These are phyloP conservation scores for Setomelanomma holmii DNA, from an alignment of 2,329 filamentous ascomycete species.

Conservation along the genomic window DNA sequence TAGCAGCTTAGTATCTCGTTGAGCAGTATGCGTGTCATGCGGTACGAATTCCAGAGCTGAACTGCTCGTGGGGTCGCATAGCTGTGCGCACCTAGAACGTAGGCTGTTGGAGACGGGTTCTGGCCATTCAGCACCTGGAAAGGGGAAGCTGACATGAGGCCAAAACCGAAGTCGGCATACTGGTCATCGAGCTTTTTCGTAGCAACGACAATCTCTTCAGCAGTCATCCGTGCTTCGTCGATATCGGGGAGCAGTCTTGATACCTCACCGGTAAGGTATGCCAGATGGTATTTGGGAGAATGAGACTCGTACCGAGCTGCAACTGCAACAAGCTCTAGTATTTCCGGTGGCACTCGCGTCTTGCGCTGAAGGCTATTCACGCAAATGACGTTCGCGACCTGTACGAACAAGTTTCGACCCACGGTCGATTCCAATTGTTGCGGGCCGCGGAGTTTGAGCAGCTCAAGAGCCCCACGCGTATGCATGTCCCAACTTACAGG, in stretches of 20 bases:
- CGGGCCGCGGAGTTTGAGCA: constrained; percentile 17
- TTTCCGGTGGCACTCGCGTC: constrained; percentile 6
- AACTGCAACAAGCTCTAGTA: constrained; percentile 9
- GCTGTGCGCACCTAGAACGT: constrained; percentile 5
- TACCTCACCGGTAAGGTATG: constrained; percentile 9
- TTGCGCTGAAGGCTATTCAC: constrained; percentile 14
- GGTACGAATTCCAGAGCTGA: constrained; percentile 25
- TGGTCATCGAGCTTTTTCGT: constrained; percentile 10
- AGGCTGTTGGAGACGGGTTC: neutral
- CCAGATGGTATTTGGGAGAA: constrained; percentile 7
- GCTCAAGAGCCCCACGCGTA: constrained; percentile 20
- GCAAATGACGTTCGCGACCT: constrained; percentile 18
- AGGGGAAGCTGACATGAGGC: constrained; percentile 6
- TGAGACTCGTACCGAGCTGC: constrained; percentile 2
- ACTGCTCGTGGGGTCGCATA: constrained; percentile 14
- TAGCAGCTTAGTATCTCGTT: constrained; percentile 15
- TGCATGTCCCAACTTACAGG: constrained; percentile 23
- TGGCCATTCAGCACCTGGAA: neutral
- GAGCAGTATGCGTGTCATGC: constrained; percentile 25
- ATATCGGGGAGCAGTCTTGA: constrained; percentile 7
- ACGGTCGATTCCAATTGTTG: constrained; percentile 13
- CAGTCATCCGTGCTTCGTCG: constrained; percentile 1
- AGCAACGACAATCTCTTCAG: constrained; percentile 4
- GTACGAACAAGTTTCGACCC: constrained; percentile 23
- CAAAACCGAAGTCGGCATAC: constrained; percentile 2